A percentile compares a stretch with the other conserved stretches of the same genome.
Conservation (phyloP, 2,329 filamentous ascomycete species). For the Paradendryphiella salina region DNA sequence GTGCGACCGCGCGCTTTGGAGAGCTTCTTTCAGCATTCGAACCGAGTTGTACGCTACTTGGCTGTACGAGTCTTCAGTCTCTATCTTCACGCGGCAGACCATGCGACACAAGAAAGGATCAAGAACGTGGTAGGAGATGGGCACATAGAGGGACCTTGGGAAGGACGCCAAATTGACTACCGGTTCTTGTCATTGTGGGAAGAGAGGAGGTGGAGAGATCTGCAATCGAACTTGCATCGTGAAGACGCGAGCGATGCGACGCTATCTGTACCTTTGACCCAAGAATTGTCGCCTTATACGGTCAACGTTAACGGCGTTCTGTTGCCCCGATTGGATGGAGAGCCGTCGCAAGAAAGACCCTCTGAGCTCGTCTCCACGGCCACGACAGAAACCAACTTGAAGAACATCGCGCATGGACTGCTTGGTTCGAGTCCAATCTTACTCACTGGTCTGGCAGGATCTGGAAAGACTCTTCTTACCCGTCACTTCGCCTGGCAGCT, state of each 20-base stretch:
- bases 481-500: constrained; percentile 80
- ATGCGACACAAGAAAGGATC: constrained; percentile 73
- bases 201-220: constrained; percentile 56
- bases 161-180: constrained; percentile 76
- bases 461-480: constrained; percentile 86
- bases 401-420: constrained; percentile 68
- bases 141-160: constrained; percentile 70
- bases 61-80: constrained; percentile 80
- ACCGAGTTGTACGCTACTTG: constrained; percentile 71
- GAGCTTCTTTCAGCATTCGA: constrained; percentile 63
- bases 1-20: constrained; percentile 71
- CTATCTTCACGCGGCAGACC: constrained; percentile 77
- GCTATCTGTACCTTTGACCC: constrained; percentile 7
- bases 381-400: constrained; percentile 74
- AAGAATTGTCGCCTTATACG: constrained; percentile 38
- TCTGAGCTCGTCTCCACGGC: constrained; percentile 61
- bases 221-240: constrained; percentile 20
- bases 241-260: neutral
- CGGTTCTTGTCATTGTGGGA: constrained; percentile 70
- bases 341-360: constrained; percentile 31
- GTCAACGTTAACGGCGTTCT: constrained; percentile 45
- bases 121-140: constrained; percentile 65
- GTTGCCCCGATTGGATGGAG: constrained; percentile 44
- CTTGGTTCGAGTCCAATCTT: constrained; percentile 72
- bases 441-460: constrained; percentile 79